Percentiles rank a stretch among this genome's conserved stretches.
These are phyloP conservation scores for Rhododendron vialii DNA, from an alignment of 148 eudicot species.

Conservation along the genomic window DNA sequence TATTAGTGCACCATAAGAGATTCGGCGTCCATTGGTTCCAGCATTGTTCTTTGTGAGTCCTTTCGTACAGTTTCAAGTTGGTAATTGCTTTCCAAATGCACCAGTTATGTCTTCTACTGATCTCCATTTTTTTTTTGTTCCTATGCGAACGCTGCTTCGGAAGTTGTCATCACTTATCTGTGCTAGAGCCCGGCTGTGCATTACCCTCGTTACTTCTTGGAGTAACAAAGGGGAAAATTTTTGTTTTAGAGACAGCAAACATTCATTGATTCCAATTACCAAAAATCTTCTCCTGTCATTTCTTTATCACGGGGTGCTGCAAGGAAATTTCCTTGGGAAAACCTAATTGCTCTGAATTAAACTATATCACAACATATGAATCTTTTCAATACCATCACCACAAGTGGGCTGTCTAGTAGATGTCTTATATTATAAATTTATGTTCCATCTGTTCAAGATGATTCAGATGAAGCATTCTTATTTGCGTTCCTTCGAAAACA, in stretches of 20 bases:
- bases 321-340: background rate
- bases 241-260: too few species aligned
- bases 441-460: background rate
- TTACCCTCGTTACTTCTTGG: too few species aligned
- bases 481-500: background rate
- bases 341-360: background rate
- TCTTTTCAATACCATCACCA: background rate
- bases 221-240: too few species aligned
- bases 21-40: background rate
- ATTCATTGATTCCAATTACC: too few species aligned
- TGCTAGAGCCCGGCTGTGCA: background rate
- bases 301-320: background rate
- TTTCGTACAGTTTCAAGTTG: background rate
- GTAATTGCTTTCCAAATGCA: background rate
- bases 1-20: background rate
- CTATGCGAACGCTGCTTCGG: background rate
- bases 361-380: background rate
- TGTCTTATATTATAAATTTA: background rate
- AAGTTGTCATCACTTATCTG: background rate
- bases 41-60: background rate
- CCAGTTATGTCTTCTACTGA: background rate
- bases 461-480: background rate
- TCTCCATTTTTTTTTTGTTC: background rate
- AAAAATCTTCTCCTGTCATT: too few species aligned
- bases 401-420: background rate